phyloP scores from a whole-genome alignment of 1,284 basidiomycete species.

The Cryptococcus jaspeensis region DNA sequence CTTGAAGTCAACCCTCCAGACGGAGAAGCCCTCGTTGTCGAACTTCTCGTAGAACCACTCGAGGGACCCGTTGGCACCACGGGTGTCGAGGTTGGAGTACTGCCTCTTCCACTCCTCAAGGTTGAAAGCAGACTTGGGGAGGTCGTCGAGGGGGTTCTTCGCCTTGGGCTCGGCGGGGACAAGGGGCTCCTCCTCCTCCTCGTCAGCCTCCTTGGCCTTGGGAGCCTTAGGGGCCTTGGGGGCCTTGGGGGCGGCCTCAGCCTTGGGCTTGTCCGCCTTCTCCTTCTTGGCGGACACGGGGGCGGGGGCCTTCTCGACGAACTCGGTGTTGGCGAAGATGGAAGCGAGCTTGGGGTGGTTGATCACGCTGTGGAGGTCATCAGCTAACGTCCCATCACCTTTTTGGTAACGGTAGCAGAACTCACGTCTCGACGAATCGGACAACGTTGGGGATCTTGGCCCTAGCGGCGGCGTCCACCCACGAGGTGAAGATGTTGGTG shows the following conservation, averaged over 20 bases:
- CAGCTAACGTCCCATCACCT: background rate
- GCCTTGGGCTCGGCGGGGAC: slow-evolving; percentile 68
- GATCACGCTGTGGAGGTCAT: slow-evolving; percentile 55
- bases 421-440: slow-evolving; percentile 74
- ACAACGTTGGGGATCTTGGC: slow-evolving; percentile 71
- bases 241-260: slow-evolving; percentile 54
- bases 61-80: slow-evolving; percentile 59
- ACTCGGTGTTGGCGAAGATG: slow-evolving; percentile 59
- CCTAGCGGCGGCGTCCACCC: slow-evolving; percentile 65
- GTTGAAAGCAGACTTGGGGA: slow-evolving; percentile 89
- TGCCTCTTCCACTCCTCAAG: slow-evolving; percentile 97
- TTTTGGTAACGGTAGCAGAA: background rate
- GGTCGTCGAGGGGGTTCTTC: slow-evolving; percentile 90
- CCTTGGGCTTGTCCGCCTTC: slow-evolving; percentile 50
- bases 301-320: slow-evolving; percentile 69
- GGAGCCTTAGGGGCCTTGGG: slow-evolving; percentile 57
- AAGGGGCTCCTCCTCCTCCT: slow-evolving; percentile 63
- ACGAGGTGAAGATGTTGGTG: slow-evolving; percentile 54
- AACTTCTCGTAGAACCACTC: slow-evolving; percentile 89
- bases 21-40: slow-evolving; percentile 86
- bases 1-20: slow-evolving; percentile 91
- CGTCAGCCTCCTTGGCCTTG: slow-evolving; percentile 60
- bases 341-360: slow-evolving; percentile 74
- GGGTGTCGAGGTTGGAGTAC: slow-evolving; percentile 96
- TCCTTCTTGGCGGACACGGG: slow-evolving; percentile 67